Evolutionary conservation across 2,329 filamentous ascomycete species (phyloP), one percentile per base, ranked within the genome.

Genomic region (Xylariaceae sp.): DNA sequence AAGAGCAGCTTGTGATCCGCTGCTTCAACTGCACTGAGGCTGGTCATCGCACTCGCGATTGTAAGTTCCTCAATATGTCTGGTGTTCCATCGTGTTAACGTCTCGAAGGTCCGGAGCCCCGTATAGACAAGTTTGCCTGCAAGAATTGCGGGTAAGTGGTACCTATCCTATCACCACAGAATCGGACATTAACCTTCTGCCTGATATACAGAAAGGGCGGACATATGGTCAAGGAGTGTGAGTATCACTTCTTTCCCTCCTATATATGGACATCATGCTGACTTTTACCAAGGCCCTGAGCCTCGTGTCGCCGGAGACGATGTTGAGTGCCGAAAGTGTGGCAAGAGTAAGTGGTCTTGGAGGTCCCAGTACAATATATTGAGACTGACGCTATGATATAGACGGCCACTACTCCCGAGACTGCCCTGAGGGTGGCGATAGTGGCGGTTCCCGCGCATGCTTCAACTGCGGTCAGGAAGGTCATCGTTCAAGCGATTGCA

Each of bases 1-100:
- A 56, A 3, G 59, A 68, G 25, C 49, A 57, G 11, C 47, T 65
- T 23, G 58, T 61, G 14, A 68, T 83, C 31, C 65, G 64, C 29
- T 87, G 82, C 53, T 71, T 64, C 60, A 80, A 85, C 59, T 86
- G 82, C 44, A 60, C 68, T 4, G 65, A 69, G 24, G 58, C 65
- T 17, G 80, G 80, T 8, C 81, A 86, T 48, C 78, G 80, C 37
- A 60, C 79, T 32, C 76, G 81, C 32, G 80, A 87, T 45, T 87
- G 82, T 77, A 49, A 58, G 71, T 59, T 34, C 5, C 11, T 12
- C 6, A 14, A 27, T 24, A 4, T 24, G n/a, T 5, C 10, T 31
- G 8, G 7, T 10, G 22, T 23, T 33, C 17, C 31, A 35, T 13
- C 16, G 35, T 22, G 39, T 42, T 47, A 43, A 49, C 36, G 19